phyloP scores from a whole-genome alignment of 2,329 filamentous ascomycete species.

The Hyphodiscus sp. region DNA sequence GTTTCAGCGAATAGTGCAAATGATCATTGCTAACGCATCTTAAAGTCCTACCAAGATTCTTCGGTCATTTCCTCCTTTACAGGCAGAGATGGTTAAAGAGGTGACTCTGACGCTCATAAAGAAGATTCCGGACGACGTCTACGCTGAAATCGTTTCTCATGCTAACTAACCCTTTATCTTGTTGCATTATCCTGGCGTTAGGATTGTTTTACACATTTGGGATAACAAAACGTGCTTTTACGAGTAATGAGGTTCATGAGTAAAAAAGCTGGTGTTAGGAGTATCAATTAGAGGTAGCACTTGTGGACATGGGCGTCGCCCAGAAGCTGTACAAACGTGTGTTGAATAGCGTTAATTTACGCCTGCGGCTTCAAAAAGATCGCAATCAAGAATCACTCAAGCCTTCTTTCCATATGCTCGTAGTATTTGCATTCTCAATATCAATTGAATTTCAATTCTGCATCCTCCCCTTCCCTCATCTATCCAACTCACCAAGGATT shows the following conservation, averaged over 20 bases:
- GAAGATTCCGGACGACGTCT: constrained; percentile 86
- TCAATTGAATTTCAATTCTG: not conserved
- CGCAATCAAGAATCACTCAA: too few species aligned
- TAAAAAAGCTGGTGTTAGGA: too few species aligned
- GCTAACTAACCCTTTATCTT: constrained; percentile 50
- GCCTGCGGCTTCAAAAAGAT: too few species aligned
- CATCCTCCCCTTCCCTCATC: not conserved
- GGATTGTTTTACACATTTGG: not conserved
- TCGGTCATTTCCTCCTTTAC: constrained; percentile 77
- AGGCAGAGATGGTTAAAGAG: constrained; percentile 77
- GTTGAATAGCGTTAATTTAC: too few species aligned
- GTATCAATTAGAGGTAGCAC: too few species aligned
- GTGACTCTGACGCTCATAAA: constrained; percentile 80
- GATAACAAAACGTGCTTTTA: too few species aligned
- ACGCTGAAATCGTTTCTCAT: constrained; percentile 82
- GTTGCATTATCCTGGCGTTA: constrained; percentile 7
- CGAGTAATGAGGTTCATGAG: too few species aligned
- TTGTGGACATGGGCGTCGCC: too few species aligned
- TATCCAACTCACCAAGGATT: not conserved
- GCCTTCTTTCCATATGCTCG: too few species aligned
- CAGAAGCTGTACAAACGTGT: too few species aligned
- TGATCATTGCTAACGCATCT: constrained; percentile 1
- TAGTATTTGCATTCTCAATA: not conserved
- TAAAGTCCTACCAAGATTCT: constrained; percentile 83
- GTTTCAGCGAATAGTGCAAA: constrained; percentile 18